Conservation (phyloP, 2,329 filamentous ascomycete species). For the Fusarium pilosicola region DNA sequence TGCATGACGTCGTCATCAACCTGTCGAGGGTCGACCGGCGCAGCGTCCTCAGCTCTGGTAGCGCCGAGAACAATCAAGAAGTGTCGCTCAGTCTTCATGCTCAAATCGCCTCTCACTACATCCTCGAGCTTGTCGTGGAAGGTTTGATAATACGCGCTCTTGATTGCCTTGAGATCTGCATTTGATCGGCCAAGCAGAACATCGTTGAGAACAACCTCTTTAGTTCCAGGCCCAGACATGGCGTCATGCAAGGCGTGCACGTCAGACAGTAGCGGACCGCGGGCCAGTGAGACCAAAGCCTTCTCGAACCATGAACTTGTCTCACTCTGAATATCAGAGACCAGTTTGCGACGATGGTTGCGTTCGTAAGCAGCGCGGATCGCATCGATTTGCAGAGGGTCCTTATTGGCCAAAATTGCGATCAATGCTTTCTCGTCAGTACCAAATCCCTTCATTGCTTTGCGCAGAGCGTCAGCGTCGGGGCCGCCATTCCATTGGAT, state of each 20-base stretch:
- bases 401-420: slow-evolving; percentile 73
- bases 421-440: slow-evolving; percentile 87
- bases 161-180: slow-evolving; percentile 89
- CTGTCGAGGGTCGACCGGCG: slow-evolving; percentile 76
- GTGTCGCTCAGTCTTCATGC: slow-evolving; percentile 84
- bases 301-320: slow-evolving; percentile 78
- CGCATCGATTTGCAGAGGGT: slow-evolving; percentile 79
- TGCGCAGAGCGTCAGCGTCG: slow-evolving; percentile 77
- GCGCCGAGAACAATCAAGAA: slow-evolving; percentile 85
- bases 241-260: slow-evolving; percentile 75
- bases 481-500: slow-evolving; percentile 74
- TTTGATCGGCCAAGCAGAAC: slow-evolving; percentile 85
- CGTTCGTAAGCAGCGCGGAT: slow-evolving; percentile 74
- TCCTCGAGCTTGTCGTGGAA: slow-evolving; percentile 74
- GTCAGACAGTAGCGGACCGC: slow-evolving; percentile 83
- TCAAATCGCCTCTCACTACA: slow-evolving; percentile 81
- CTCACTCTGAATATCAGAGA: slow-evolving; percentile 81
- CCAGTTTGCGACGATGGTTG: slow-evolving; percentile 72
- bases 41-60: slow-evolving; percentile 79
- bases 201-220: slow-evolving; percentile 87
- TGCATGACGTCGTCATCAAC: slow-evolving; percentile 80
- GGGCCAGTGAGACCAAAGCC: slow-evolving; percentile 78
- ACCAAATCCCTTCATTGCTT: slow-evolving; percentile 93
- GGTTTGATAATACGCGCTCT: slow-evolving; percentile 75
- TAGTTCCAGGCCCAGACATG: slow-evolving; percentile 84